Base-by-base conservation (phyloP, 208 protist genomes). In the Pavlovales sp. region DNA sequence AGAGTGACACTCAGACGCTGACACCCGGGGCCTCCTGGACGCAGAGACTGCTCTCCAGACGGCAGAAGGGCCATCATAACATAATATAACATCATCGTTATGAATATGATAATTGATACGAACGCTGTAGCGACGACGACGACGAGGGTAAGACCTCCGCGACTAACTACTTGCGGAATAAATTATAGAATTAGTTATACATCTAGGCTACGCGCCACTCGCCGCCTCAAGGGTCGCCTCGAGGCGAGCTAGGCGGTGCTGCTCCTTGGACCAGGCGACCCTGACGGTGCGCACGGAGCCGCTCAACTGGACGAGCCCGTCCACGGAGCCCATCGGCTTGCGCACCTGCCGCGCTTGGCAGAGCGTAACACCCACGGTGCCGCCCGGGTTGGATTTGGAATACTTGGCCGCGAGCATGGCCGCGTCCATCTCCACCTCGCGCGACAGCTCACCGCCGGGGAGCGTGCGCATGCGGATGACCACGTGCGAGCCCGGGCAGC, bases 401-500 rank as follows among this genome's bases (percentile, higher is more conserved):
- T 86, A 47, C 32, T 44, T 39, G 20, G 82, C 57, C n/a, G 82
- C 82, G 34, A 86, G 82, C 34, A 86, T 46, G 28, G 82, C 82
- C 37, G 82, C 82, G 38, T 86, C 82, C 66, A 75, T n/a, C 57
- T 39, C 57, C 36, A 77, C 57, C 32, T 86, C 82, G 38, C 30
- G 38, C 26, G 57, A 34, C 57, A 86, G 82, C 46, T 7, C 38
- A 18, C 26, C 18, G 32, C 8, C 22, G 22, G 34, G 20, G 28
- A 86, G 57, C n/a, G 82, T 77, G 37, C 30, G 11, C 14, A 36
- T 57, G 38, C 82, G 46, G 28, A 86, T 47, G 2, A 86, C 57
- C 26, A 86, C 82, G 57, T 86, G 82, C 36, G 82, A 86, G 36
- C 82, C 82, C 4, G 82, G 82, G 57, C 82, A 86, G 44, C 82